Conservation (phyloP, 1,139 yeast species). For the Ogataea hybrid region DNA sequence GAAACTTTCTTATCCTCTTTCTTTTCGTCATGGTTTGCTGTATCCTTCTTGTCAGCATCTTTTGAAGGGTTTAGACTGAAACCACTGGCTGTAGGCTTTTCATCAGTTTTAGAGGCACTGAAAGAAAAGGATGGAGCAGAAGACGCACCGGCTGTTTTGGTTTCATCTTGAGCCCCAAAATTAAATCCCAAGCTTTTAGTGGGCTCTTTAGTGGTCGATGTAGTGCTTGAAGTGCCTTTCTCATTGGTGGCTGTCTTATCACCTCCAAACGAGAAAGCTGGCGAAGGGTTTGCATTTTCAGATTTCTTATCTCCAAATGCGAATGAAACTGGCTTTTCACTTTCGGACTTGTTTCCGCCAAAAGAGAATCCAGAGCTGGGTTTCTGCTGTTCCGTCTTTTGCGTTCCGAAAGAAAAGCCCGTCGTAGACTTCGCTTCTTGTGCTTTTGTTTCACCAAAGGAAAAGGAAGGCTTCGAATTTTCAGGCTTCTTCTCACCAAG, state of each 20-base stretch:
- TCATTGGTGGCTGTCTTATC: not conserved
- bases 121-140: slow-evolving; percentile 12
- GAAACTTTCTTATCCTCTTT: slow-evolving; percentile 24
- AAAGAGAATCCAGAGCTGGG: slow-evolving; percentile 24
- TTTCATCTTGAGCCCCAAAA: slow-evolving; percentile 16
- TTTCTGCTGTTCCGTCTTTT: slow-evolving; percentile 10
- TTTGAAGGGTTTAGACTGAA: slow-evolving; percentile 27
- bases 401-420: slow-evolving; percentile 28
- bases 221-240: not conserved
- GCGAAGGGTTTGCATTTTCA: not conserved
- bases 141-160: slow-evolving; percentile 21
- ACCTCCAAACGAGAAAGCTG: slow-evolving; percentile 8
- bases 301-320: not conserved
- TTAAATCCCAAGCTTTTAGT: slow-evolving; percentile 11
- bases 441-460: slow-evolving; percentile 5
- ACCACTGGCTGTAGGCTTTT: slow-evolving; percentile 17
- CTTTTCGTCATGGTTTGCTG: slow-evolving; percentile 19
- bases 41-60: slow-evolving; percentile 23
- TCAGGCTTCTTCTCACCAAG: slow-evolving; percentile 6
- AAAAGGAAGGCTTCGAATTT: not conserved
- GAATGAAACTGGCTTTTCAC: not conserved
- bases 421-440: slow-evolving; percentile 4
- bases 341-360: slow-evolving; percentile 26
- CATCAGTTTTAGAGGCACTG: slow-evolving; percentile 11
- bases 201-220: not conserved